Conservation (phyloP, 1,284 basidiomycete species). For the Cutaneotrichosporon cavernicola region DNA sequence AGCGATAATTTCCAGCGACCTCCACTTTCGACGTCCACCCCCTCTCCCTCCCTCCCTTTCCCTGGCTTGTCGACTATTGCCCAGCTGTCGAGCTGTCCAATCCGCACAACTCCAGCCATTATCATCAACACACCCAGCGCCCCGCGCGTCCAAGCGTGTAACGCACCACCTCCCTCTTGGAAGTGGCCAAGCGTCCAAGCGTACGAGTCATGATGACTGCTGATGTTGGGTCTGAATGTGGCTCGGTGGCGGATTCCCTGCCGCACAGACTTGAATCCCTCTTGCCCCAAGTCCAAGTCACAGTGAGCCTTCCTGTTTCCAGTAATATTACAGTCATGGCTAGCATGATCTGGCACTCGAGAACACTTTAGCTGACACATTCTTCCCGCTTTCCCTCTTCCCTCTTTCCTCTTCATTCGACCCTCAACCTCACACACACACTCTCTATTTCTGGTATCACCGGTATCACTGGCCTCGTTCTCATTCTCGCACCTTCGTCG, state of each 20-base stretch:
- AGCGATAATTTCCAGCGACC: conserved; percentile 3
- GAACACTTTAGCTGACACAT: neutral
- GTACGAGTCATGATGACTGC: neutral
- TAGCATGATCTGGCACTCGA: neutral
- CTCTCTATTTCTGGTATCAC: no score
- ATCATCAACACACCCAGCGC: neutral
- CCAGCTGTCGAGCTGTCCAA: neutral
- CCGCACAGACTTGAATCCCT: conserved; percentile 7
- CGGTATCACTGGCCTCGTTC: no score
- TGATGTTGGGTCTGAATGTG: neutral
- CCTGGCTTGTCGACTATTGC: neutral
- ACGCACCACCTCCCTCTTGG: neutral
- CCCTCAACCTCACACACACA: no score
- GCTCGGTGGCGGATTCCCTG: neutral
- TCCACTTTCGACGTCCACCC: conserved; percentile 14
- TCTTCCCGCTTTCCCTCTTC: neutral
- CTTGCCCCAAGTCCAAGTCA: neutral
- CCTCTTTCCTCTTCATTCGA: no score
- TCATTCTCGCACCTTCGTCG: neutral
- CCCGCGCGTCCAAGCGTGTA: neutral
- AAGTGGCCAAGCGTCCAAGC: neutral
- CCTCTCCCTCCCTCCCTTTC: neutral
- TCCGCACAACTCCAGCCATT: neutral
- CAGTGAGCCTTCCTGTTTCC: neutral
- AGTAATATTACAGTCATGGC: neutral